phyloP scores from a whole-genome alignment of 225 moss, liverwort and hornwort genomes.

The Polytrichum formosum region DNA sequence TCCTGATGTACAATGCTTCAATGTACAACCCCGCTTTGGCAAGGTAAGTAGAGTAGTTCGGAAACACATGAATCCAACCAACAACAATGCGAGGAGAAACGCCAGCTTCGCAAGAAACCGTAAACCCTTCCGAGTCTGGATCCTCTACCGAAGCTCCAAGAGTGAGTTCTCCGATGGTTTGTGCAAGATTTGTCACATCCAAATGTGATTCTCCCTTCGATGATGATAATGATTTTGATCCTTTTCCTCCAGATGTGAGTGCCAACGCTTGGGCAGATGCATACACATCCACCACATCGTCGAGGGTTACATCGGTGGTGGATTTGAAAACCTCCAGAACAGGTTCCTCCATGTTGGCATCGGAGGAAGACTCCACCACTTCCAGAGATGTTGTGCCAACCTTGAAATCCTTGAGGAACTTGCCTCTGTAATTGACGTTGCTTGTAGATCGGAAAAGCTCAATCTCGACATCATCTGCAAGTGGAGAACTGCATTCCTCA shows the following conservation, averaged over 20 bases:
- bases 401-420: conserved; percentile 18
- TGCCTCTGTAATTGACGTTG: conserved; percentile 35
- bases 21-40: conserved; percentile 27
- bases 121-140: conserved; percentile 15
- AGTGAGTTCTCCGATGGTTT: conserved; percentile 24
- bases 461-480: conserved; percentile 19
- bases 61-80: conserved; percentile 39
- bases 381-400: conserved; percentile 9
- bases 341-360: conserved; percentile 48
- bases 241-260: too few species aligned
- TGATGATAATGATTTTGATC: too few species aligned
- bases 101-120: conserved; percentile 9
- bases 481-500: conserved; percentile 4
- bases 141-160: conserved; percentile 18
- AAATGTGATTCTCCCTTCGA: not conserved
- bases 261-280: not conserved
- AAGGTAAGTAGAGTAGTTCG: conserved; percentile 49
- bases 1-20: conserved; percentile 44
- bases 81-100: conserved; percentile 22
- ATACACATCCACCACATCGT: conserved; percentile 10
- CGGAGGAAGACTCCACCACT: not conserved
- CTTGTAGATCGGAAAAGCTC: conserved; percentile 49
- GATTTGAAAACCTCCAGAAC: conserved; percentile 49
- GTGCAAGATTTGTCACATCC: conserved; percentile 5
- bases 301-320: conserved; percentile 29